Percentiles rank a stretch among this genome's conserved stretches.
These are phyloP conservation scores for Sporothrix dimorphospora DNA, from an alignment of 2,329 filamentous ascomycete genomes.

Conservation along the genomic window DNA sequence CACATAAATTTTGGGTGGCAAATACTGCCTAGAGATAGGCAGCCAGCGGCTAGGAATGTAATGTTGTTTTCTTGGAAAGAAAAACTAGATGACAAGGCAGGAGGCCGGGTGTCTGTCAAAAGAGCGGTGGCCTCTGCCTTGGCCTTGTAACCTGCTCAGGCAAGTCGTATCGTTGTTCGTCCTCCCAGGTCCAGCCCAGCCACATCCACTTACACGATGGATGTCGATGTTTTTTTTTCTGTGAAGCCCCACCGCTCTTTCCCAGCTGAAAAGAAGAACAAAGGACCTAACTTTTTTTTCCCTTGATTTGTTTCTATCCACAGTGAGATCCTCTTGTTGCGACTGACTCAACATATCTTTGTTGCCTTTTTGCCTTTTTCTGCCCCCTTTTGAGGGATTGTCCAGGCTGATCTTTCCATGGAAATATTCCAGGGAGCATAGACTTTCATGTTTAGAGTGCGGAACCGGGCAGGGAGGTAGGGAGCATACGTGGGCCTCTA, in stretches of 20 bases:
- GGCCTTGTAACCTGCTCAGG: background rate
- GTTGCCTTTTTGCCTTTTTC: background rate
- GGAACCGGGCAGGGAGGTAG: background rate
- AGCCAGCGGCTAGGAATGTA: background rate
- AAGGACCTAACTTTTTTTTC: background rate
- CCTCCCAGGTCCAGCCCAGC: background rate
- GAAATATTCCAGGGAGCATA: background rate
- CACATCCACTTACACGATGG: background rate
- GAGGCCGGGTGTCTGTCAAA: background rate
- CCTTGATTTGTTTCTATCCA: background rate
- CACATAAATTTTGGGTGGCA: background rate
- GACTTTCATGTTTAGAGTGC: background rate
- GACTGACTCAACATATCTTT: background rate
- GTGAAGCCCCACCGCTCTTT: background rate
- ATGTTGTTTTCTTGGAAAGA: background rate
- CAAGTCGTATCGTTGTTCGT: constrained; percentile 1
- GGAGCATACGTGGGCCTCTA: background rate
- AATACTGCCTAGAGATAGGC: background rate
- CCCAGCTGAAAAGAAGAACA: background rate
- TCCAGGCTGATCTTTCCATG: background rate
- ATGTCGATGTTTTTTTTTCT: background rate
- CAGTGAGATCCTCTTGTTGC: background rate
- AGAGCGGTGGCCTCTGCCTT: background rate
- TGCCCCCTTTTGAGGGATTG: background rate
- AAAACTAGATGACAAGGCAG: background rate